A percentile compares a stretch with the other conserved stretches of the same genome.
Evolutionary conservation across 2,329 filamentous ascomycete genomes (phyloP).

Genomic region (Botrytis sinoallii): DNA sequence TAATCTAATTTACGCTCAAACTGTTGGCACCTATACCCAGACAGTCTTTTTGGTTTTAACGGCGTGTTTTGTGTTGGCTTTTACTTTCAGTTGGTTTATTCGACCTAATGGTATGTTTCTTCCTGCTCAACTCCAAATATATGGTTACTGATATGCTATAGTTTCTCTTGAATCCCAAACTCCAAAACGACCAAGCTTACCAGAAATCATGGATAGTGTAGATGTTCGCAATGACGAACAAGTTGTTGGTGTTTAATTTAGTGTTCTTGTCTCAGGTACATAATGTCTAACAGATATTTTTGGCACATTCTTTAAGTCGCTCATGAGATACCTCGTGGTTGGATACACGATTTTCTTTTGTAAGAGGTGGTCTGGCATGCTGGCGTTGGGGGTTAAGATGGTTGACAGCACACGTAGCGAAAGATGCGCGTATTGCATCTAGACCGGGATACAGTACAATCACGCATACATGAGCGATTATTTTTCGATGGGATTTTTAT

Average conservation of each 20-base stretch:
- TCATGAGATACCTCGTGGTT: background rate
- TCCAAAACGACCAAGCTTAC: background rate
- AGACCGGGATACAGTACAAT: background rate
- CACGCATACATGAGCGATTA: background rate
- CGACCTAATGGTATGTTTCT: slow-evolving; percentile 65
- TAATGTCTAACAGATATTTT: background rate
- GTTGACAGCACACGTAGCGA: background rate
- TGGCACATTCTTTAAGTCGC: background rate
- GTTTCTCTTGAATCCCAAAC: slow-evolving; percentile 26
- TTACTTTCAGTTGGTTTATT: slow-evolving; percentile 68
- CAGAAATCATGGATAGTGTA: slow-evolving; percentile 11
- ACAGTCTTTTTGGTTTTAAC: slow-evolving; percentile 77
- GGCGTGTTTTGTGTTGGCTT: slow-evolving; percentile 61
- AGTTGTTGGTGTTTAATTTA: slow-evolving; percentile 21
- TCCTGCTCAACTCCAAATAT: background rate
- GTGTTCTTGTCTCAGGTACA: background rate
- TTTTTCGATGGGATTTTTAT: background rate
- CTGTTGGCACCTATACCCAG: slow-evolving; percentile 74
- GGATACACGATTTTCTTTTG: background rate
- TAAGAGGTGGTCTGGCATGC: background rate
- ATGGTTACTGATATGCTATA: slow-evolving; percentile 14
- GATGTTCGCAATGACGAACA: slow-evolving; percentile 28
- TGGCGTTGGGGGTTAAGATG: background rate
- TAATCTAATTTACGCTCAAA: slow-evolving; percentile 80
- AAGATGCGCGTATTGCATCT: background rate